Evolutionary conservation across 768 basidiomycete genomes (phyloP).

Genomic region (Tricholoma furcatifolium): DNA sequence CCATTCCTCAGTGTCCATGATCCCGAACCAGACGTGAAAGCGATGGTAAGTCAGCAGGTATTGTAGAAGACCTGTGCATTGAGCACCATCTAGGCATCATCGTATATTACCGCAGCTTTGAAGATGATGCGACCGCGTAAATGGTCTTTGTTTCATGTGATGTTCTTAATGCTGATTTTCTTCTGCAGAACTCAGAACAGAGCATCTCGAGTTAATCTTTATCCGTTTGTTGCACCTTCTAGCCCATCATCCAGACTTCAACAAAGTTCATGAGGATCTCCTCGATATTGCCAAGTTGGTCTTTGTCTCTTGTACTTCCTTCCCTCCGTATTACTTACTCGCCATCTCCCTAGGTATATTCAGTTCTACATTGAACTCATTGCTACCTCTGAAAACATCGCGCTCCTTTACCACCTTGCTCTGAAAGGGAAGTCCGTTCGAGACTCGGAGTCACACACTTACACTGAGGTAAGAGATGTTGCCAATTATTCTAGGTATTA

Average conservation of each 20-base stretch:
- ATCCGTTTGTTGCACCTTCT: constrained; percentile 84
- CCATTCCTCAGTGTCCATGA: constrained; percentile 90
- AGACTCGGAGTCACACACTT: constrained; percentile 65
- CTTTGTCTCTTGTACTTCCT: neutral
- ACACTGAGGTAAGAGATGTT: constrained; percentile 60
- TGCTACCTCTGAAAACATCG: constrained; percentile 76
- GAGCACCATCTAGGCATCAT: constrained; percentile 41
- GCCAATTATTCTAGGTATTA: neutral
- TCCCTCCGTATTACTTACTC: neutral
- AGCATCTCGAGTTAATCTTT: constrained; percentile 79
- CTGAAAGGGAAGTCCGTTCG: constrained; percentile 83
- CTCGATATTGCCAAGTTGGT: constrained; percentile 80
- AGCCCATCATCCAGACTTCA: constrained; percentile 95
- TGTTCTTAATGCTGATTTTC: neutral
- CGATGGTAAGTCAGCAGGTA: constrained; percentile 44
- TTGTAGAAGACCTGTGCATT: no score
- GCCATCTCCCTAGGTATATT: constrained; percentile 61
- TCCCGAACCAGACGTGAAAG: constrained; percentile 79
- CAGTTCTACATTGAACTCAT: constrained; percentile 84
- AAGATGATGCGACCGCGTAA: constrained; percentile 46
- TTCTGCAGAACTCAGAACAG: constrained; percentile 49
- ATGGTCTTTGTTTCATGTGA: neutral
- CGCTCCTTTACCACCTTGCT: constrained; percentile 81
- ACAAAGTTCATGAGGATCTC: constrained; percentile 61
- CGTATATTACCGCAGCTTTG: constrained; percentile 53